phyloP scores from a whole-genome alignment of 352 stramenopile genomes.

The Phytopythium kandeliae region DNA sequence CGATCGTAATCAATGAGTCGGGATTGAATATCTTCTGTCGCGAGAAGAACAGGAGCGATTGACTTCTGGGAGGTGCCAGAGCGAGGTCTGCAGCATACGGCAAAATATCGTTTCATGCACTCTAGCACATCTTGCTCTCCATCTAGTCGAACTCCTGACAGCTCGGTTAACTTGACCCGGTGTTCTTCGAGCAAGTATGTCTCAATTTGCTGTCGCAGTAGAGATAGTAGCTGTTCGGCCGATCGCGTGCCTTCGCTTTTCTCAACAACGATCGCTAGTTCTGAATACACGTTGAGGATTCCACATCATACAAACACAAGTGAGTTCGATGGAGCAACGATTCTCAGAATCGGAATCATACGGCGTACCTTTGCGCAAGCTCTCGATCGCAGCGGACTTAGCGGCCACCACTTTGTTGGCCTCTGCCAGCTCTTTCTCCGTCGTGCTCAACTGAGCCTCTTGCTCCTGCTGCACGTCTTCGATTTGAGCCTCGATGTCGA shows the following conservation, averaged over 20 bases:
- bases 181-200: constrained; percentile 39
- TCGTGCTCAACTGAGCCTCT: constrained; percentile 8
- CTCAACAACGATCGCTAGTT: constrained; percentile 24
- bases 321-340: no score
- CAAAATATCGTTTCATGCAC: constrained; percentile 28
- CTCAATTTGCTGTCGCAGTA: constrained; percentile 44
- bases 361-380: constrained; percentile 36
- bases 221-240: constrained; percentile 23
- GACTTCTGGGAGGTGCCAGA: not conserved
- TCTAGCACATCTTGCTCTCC: constrained; percentile 29
- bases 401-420: constrained; percentile 22
- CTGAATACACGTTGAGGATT: no score
- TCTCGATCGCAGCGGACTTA: constrained; percentile 44
- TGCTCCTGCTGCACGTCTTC: constrained; percentile 7
- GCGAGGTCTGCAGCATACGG: constrained; percentile 19
- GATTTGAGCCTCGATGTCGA: not conserved
- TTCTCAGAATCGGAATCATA: not conserved
- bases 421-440: constrained; percentile 16
- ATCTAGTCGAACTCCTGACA: constrained; percentile 18
- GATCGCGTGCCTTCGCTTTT: constrained; percentile 13
- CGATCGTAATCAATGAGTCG: constrained; percentile 21
- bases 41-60: constrained; percentile 2
- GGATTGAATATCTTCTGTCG: constrained; percentile 15
- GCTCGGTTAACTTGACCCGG: constrained; percentile 18
- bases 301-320: no score